These are phyloP conservation scores for Globisporangium nunn DNA, from an alignment of 352 stramenopile genomes.

Conservation along the genomic window DNA sequence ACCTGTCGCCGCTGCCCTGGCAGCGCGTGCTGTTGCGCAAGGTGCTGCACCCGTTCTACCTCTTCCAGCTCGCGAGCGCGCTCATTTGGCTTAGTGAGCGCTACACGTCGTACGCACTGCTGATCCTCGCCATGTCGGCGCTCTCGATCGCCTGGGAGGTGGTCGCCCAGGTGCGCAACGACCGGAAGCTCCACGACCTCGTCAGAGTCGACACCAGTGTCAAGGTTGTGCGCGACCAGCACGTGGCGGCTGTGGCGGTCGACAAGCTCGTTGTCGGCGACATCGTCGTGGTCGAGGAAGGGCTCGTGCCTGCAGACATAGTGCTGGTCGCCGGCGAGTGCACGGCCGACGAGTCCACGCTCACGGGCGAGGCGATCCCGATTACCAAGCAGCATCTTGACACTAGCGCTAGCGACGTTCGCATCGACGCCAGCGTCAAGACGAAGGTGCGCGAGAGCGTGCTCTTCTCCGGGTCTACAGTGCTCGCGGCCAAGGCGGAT, in stretches of 20 bases:
- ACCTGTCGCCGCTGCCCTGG: slow-evolving; percentile 40
- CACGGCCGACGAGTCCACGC: slow-evolving; percentile 61
- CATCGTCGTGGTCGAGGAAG: slow-evolving; percentile 59
- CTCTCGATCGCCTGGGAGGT: slow-evolving; percentile 74
- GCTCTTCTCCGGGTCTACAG: slow-evolving; percentile 52
- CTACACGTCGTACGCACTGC: slow-evolving; percentile 60
- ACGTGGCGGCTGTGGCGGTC: slow-evolving; percentile 30
- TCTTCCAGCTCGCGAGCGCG: slow-evolving; percentile 66
- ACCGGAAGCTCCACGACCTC: slow-evolving; percentile 51
- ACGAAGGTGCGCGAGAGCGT: slow-evolving; percentile 40
- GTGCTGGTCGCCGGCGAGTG: slow-evolving; percentile 58
- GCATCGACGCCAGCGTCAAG: slow-evolving; percentile 31
- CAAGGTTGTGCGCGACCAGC: slow-evolving; percentile 49
- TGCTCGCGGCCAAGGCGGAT: slow-evolving; percentile 26
- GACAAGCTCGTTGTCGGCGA: slow-evolving; percentile 57
- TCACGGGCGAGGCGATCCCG: slow-evolving; percentile 81
- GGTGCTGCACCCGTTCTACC: slow-evolving; percentile 72
- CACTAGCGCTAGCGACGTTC: slow-evolving; percentile 1
- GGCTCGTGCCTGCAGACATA: slow-evolving; percentile 54
- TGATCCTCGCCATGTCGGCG: slow-evolving; percentile 55
- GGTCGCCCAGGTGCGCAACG: slow-evolving; percentile 49
- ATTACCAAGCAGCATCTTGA: slow-evolving; percentile 47
- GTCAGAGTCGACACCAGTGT: slow-evolving; percentile 51
- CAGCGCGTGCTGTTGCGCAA: slow-evolving; percentile 49
- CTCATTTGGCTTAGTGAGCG: slow-evolving; percentile 61